These are phyloP conservation scores for Astrocystis sublimbata DNA, from an alignment of 495 filamentous ascomycete species.

Conservation along the genomic window DNA sequence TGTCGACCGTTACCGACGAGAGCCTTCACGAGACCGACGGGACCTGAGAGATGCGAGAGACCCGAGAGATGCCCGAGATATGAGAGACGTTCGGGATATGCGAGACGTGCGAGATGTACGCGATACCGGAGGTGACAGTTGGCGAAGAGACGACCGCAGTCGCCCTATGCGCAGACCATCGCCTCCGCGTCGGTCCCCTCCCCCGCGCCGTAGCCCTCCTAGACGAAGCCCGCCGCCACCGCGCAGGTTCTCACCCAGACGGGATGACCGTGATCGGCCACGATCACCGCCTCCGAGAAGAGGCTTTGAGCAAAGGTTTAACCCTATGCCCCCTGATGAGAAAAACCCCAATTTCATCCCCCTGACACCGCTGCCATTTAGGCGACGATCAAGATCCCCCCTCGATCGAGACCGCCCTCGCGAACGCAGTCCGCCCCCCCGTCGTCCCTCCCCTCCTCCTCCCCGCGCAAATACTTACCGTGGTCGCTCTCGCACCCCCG, in stretches of 20 bases:
- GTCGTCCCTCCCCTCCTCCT: conserved; percentile 39
- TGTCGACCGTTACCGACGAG: conserved; percentile 36
- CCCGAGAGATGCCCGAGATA: too few species aligned
- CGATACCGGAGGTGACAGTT: conserved; percentile 35
- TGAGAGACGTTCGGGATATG: too few species aligned
- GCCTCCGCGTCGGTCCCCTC: conserved; percentile 32
- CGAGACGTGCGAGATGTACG: conserved; percentile 18
- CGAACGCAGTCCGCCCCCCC: conserved; percentile 42
- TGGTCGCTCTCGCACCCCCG: conserved; percentile 44
- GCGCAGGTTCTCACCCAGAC: conserved; percentile 46
- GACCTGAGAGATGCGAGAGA: conserved; percentile 20
- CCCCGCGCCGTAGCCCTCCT: conserved; percentile 40
- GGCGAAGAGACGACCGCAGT: conserved; percentile 42
- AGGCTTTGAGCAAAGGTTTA: conserved; percentile 35
- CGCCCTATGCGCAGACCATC: conserved; percentile 38
- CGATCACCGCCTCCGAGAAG: conserved; percentile 39
- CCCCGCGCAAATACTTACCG: conserved; percentile 40
- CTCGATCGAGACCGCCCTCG: conserved; percentile 44
- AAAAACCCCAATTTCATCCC: conserved; percentile 29
- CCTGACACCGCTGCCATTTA: conserved; percentile 31
- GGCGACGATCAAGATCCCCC: conserved; percentile 51
- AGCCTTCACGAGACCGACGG: conserved; percentile 34
- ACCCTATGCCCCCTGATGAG: conserved; percentile 23
- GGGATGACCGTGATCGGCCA: conserved; percentile 36
- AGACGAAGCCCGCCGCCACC: conserved; percentile 39